Evolutionary conservation across 805 yeast genomes (phyloP).

Genomic region (Ogataea nonfermentans): DNA sequence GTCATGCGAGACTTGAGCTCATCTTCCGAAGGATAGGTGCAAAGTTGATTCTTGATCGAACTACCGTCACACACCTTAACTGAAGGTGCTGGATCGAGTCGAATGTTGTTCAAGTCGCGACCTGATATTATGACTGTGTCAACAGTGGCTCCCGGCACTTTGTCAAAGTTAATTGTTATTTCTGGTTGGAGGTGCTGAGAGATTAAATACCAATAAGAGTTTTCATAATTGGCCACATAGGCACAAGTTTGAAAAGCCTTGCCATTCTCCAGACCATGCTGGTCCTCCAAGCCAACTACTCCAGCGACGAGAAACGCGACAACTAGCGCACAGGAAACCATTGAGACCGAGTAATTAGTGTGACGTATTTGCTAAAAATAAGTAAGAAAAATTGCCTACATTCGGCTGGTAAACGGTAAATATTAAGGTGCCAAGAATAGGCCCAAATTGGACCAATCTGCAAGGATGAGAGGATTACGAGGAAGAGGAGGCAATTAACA

Average conservation of each 20-base stretch:
- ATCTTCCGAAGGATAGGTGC: conserved; percentile 22
- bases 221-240: conserved; percentile 28
- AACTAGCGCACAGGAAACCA: not conserved
- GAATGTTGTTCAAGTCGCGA: conserved; percentile 25
- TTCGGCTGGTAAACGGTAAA: too few species aligned
- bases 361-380: conserved; percentile 1
- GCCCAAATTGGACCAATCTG: too few species aligned
- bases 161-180: conserved; percentile 21
- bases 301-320: not conserved
- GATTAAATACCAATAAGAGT: conserved; percentile 14
- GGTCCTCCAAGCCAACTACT: conserved; percentile 24
- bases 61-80: conserved; percentile 34
- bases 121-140: conserved; percentile 27
- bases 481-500: too few species aligned
- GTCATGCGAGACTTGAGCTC: conserved; percentile 9
- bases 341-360: not conserved
- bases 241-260: conserved; percentile 33
- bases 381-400: not conserved
- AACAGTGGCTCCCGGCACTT: conserved; percentile 11
- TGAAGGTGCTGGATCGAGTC: conserved; percentile 24
- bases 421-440: too few species aligned
- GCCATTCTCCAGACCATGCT: conserved; percentile 20
- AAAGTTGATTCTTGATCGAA: conserved; percentile 22
- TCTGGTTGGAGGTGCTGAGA: conserved; percentile 21
- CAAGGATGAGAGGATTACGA: too few species aligned